Conservation (phyloP, 805 yeast species). For the Candida koratica region DNA sequence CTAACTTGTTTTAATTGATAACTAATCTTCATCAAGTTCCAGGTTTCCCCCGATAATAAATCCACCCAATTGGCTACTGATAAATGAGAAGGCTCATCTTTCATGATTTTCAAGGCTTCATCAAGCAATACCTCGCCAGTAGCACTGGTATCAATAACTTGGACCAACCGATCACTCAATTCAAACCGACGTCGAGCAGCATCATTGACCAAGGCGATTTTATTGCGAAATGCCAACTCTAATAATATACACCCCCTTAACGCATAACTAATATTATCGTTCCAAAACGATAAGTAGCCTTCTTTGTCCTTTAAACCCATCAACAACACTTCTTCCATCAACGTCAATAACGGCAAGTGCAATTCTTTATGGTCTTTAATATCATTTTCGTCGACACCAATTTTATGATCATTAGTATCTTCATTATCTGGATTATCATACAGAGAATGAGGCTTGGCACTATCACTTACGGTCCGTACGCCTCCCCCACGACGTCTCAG, state of each 20-base stretch:
- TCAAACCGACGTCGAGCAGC: constrained; percentile 89
- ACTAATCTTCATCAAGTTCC: constrained; percentile 92
- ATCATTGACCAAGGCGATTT: constrained; percentile 84
- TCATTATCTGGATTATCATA: constrained; percentile 22
- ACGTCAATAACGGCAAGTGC: constrained; percentile 68
- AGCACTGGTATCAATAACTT: constrained; percentile 77
- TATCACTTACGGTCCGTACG: constrained; percentile 14
- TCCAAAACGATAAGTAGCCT: constrained; percentile 96
- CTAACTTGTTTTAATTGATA: constrained; percentile 97
- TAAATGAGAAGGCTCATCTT: constrained; percentile 70
- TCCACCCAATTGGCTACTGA: constrained; percentile 92
- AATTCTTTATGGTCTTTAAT: constrained; percentile 38
- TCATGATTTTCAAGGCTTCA: constrained; percentile 89
- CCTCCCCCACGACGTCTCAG: constrained; percentile 72
- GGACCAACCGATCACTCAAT: constrained; percentile 79
- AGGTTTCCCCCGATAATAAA: constrained; percentile 88
- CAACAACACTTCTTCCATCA: constrained; percentile 94
- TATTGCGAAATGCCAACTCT: constrained; percentile 88
- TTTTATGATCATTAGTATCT: constrained; percentile 47
- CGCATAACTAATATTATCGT: constrained; percentile 94
- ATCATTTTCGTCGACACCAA: constrained; percentile 81
- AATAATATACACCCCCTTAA: constrained; percentile 89
- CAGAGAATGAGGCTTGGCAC: constrained; percentile 19
- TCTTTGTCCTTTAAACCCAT: constrained; percentile 94
- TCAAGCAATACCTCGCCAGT: constrained; percentile 95